Evolutionary conservation across 2,329 filamentous ascomycete species (phyloP), one percentile per base, ranked within the genome.

Genomic region (Fragosphaeria purpurea): DNA sequence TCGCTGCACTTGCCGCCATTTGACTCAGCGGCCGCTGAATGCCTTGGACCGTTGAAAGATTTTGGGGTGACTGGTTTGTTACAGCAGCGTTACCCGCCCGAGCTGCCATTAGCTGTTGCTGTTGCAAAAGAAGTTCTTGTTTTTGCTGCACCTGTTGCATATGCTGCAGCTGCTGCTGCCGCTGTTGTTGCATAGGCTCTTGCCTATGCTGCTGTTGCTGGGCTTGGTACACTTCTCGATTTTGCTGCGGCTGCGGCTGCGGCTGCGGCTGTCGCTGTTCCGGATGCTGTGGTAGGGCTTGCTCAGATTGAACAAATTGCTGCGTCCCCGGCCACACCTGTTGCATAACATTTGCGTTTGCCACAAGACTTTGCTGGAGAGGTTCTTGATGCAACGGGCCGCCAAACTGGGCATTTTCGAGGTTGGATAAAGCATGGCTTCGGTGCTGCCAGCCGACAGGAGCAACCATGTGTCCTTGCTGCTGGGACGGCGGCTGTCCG

Each of bases 251-350:
- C 39, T 41, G 39, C 39, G 7, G 10, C 39, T 41, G 39, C 39
- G 31, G 6, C 10, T 43, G 44, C 33, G 22, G 44, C n/a, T 47
- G 44, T 35, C 42, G 50, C 31, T 42, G 35, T 13, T 10, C 30
- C 10, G 44, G 9, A 13, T 37, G n/a, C 38, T 50, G 13, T 22
- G 30, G 3, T 43, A 30, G 62, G 11, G 46, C 58, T 13, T 55
- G 58, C 30, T 47, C 55, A 1, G 50, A 50, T 11, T 48, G 48
- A 40, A 31, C 10, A 43, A 32, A 43, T 7, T 11, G 41, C 32
- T 52, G 50, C 12, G 44, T 39, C 5, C 22, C 42, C 4, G 42
- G 42, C 42, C 42, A 44, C 6, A 12, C 31, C 31, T 44, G 30
- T 4, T 22, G 42, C 30, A 31, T 34, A 7, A 22, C 42, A 22